phyloP scores from a whole-genome alignment of 805 yeast genomes.

The Wickerhamomyces sydowiorum region DNA sequence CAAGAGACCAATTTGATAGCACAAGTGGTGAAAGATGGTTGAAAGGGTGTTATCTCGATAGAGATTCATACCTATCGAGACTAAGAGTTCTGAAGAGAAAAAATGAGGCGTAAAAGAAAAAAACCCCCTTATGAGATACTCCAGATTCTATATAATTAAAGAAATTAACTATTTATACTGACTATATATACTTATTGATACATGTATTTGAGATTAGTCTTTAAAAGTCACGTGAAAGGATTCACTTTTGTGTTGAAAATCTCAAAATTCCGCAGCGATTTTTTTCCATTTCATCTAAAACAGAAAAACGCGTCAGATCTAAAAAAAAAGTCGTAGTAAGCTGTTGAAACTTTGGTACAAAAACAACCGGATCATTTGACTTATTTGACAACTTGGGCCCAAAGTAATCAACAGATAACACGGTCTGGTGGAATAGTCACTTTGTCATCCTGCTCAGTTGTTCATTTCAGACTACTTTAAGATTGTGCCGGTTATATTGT shows the following conservation, averaged over 20 bases:
- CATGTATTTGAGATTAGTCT: too few species aligned
- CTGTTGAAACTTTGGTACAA: not conserved
- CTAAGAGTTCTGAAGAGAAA: constrained; percentile 31
- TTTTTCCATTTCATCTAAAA: not conserved
- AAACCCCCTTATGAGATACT: not conserved
- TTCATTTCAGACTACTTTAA: too few species aligned
- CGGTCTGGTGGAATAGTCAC: too few species aligned
- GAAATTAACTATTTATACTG: too few species aligned
- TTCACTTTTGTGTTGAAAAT: too few species aligned
- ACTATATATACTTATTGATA: too few species aligned
- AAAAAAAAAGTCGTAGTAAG: not conserved
- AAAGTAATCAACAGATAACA: not conserved
- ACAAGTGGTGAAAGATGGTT: constrained; percentile 55
- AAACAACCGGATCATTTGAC: not conserved
- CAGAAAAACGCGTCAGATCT: not conserved
- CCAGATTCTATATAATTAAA: too few species aligned
- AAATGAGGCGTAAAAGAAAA: constrained; percentile 9
- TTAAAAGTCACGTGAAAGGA: too few species aligned
- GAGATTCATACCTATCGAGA: constrained; percentile 63
- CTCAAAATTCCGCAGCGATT: too few species aligned
- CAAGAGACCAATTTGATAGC: constrained; percentile 46
- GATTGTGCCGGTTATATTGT: too few species aligned
- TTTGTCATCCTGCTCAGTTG: not conserved
- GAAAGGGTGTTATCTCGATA: constrained; percentile 72
- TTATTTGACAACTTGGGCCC: too few species aligned